These are phyloP conservation scores for Anisogramma anomala DNA, from an alignment of 2,329 filamentous ascomycete genomes.

Conservation along the genomic window DNA sequence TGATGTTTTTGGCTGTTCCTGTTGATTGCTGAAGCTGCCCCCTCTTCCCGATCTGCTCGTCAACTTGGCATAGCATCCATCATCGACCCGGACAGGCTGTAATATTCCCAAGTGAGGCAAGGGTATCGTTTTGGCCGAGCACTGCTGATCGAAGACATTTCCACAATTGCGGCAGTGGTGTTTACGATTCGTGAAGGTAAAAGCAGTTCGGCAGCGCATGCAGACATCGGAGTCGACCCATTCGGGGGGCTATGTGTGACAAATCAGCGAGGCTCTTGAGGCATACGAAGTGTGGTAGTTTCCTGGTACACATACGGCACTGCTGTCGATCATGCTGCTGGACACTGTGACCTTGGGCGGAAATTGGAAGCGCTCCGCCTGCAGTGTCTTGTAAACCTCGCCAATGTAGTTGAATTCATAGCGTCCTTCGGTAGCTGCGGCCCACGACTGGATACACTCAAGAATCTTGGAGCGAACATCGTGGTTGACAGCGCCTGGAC, in stretches of 20 bases:
- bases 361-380: constrained; percentile 78
- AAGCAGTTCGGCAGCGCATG: constrained; percentile 90
- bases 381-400: constrained; percentile 73
- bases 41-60: constrained; percentile 56
- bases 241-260: constrained; percentile 62
- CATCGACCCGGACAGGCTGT: constrained; percentile 84
- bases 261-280: neutral
- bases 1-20: constrained; percentile 32
- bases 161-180: constrained; percentile 98
- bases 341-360: constrained; percentile 76
- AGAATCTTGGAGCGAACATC: constrained; percentile 86
- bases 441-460: constrained; percentile 89
- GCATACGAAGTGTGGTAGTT: constrained; percentile 31
- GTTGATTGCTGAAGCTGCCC: constrained; percentile 16
- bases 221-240: constrained; percentile 98
- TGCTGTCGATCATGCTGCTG: constrained; percentile 97
- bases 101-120: constrained; percentile 87
- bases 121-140: constrained; percentile 78
- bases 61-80: constrained; percentile 85
- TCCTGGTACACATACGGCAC: constrained; percentile 48
- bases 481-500: constrained; percentile 61
- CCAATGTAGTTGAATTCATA: constrained; percentile 75
- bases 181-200: constrained; percentile 96
- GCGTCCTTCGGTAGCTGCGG: constrained; percentile 74
- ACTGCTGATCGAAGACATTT: constrained; percentile 92